phyloP scores from a whole-genome alignment of 345 rosid species.

The Brassica rapa region DNA sequence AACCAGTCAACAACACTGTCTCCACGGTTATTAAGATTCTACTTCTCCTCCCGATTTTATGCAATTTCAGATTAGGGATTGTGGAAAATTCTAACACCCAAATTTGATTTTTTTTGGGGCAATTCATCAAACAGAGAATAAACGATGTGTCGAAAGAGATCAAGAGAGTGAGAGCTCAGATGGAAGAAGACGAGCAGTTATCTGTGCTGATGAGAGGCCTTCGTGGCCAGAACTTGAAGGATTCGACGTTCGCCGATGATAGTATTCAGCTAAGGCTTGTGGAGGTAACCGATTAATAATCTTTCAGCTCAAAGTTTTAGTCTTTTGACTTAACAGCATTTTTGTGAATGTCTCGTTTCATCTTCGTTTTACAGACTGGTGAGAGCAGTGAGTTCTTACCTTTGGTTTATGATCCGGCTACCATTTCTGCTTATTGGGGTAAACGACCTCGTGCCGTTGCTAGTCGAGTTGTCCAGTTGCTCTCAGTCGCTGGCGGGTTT shows the following conservation, averaged over 20 bases:
- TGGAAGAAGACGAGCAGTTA: conserved; percentile 87
- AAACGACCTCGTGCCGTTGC: conserved; percentile 93
- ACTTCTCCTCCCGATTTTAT: neutral
- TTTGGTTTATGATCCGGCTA: conserved; percentile 84
- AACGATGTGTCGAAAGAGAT: conserved; percentile 88
- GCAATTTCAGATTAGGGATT: neutral
- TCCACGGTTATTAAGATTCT: conserved; percentile 51
- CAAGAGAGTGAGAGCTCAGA: conserved; percentile 84
- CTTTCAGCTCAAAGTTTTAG: neutral
- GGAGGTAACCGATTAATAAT: conserved; percentile 52
- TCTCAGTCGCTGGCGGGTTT: conserved; percentile 94
- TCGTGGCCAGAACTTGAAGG: conserved; percentile 88
- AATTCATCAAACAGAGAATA: conserved; percentile 56
- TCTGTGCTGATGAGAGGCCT: conserved; percentile 88
- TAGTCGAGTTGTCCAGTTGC: conserved; percentile 72
- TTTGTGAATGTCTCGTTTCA: conserved; percentile 3
- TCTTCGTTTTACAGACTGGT: conserved; percentile 58
- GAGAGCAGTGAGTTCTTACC: conserved; percentile 95
- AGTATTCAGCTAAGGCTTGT: conserved; percentile 75
- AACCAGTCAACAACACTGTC: conserved; percentile 58
- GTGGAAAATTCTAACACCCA: neutral
- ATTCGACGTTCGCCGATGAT: conserved; percentile 77
- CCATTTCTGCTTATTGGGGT: conserved; percentile 92
- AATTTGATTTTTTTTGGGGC: neutral
- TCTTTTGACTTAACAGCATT: conserved; percentile 1